Percentiles rank a stretch among this genome's conserved stretches.
Conservation (phyloP, 306 rosid species). For the Prunus dulcis region DNA sequence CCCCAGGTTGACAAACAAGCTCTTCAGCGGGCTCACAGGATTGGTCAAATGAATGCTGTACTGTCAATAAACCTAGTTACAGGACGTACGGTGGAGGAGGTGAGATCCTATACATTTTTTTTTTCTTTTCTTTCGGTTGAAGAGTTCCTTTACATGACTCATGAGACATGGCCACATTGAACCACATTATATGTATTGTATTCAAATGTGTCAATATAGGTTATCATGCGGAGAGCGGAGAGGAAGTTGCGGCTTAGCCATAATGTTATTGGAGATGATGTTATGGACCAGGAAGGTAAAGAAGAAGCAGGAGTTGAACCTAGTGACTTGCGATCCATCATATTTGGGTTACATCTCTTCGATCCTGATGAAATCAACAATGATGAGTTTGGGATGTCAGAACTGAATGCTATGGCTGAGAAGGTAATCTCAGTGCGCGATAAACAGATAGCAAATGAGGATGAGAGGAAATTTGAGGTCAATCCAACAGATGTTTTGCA, state of each 20-base stretch:
- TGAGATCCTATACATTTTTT: constrained; percentile 29
- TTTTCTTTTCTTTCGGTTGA: background rate
- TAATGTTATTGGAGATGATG: constrained; percentile 67
- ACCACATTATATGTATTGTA: constrained; percentile 7
- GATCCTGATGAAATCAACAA: constrained; percentile 50
- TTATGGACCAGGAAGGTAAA: constrained; percentile 42
- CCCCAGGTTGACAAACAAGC: constrained; percentile 98
- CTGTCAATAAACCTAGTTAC: constrained; percentile 74
- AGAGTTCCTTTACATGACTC: constrained; percentile 16
- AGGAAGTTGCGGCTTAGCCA: constrained; percentile 80
- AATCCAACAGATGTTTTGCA: constrained; percentile 43
- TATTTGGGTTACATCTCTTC: constrained; percentile 67
- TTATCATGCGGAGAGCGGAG: constrained; percentile 89
- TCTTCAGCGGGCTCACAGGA: constrained; percentile 90
- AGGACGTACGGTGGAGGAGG: constrained; percentile 78
- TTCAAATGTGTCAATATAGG: constrained; percentile 44
- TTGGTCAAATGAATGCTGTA: constrained; percentile 84
- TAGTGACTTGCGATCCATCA: constrained; percentile 72
- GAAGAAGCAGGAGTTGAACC: constrained; percentile 48
- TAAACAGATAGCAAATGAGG: constrained; percentile 35
- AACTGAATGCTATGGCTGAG: constrained; percentile 64
- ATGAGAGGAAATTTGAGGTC: constrained; percentile 67
- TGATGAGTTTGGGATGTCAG: constrained; percentile 43
- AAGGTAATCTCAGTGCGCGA: constrained; percentile 61
- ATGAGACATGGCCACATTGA: constrained; percentile 10